These are phyloP conservation scores for Flaveria brownii DNA, from an alignment of 129 eudicot genomes.

Conservation along the genomic window DNA sequence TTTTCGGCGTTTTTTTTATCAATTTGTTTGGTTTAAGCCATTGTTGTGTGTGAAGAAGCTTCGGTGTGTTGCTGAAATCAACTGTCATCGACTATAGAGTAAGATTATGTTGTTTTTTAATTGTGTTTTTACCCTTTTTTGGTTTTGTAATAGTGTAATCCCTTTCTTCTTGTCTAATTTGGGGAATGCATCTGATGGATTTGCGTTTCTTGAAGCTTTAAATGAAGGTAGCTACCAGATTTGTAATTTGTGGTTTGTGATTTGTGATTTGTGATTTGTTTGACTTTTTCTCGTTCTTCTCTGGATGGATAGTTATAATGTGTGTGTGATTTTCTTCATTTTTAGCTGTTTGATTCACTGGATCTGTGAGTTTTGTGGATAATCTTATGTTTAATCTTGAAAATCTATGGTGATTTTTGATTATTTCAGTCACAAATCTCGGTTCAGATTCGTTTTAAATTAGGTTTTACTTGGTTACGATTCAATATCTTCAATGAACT, in stretches of 20 bases:
- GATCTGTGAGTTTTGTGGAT: constrained; percentile 41
- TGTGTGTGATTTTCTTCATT: constrained; percentile 15
- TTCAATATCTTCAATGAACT: constrained; percentile 5
- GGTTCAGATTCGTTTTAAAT: constrained; percentile 15
- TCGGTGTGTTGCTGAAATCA: constrained; percentile 6
- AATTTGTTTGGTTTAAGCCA: constrained; percentile 35
- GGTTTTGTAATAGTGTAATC: constrained; percentile 21
- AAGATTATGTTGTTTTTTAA: constrained; percentile 28
- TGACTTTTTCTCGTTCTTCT: neutral
- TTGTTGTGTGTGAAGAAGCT: constrained; percentile 23
- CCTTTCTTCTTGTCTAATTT: constrained; percentile 41
- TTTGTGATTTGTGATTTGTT: neutral
- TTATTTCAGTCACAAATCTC: constrained; percentile 8
- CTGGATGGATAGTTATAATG: neutral
- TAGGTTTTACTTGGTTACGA: constrained; percentile 8
- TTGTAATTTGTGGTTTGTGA: constrained; percentile 4
- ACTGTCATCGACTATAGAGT: constrained; percentile 28
- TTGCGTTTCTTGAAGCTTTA: constrained; percentile 14
- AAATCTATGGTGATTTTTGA: neutral
- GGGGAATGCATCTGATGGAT: constrained; percentile 25
- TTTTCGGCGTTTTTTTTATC: constrained; percentile 5
- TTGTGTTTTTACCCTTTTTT: neutral
- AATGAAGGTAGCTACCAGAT: constrained; percentile 24
- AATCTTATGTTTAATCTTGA: constrained; percentile 22
- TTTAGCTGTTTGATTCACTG: constrained; percentile 30